Evolutionary conservation across 2,329 filamentous ascomycete species (phyloP).

Genomic region (Penicillium sp.): DNA sequence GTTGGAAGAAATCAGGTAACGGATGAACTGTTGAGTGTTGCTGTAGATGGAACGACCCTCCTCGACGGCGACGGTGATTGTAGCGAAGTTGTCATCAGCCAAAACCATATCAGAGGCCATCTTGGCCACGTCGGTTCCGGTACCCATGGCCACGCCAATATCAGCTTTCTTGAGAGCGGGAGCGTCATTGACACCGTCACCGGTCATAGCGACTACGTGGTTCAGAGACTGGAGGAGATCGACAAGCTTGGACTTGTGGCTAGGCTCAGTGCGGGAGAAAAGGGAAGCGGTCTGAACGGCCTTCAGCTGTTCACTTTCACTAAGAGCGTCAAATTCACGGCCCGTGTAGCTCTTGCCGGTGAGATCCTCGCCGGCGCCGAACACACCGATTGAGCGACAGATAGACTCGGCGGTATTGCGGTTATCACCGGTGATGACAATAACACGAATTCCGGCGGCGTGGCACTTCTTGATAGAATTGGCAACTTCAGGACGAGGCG

Average conservation of each 20-base stretch:
- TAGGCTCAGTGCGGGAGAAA: conserved; percentile 93
- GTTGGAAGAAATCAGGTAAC: conserved; percentile 97
- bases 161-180: conserved; percentile 97
- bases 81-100: conserved; percentile 97
- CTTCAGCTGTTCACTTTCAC: conserved; percentile 72
- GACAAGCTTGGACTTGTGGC: conserved; percentile 95
- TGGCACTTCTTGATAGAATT: conserved; percentile 84
- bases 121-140: conserved; percentile 94
- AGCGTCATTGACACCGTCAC: conserved; percentile 97
- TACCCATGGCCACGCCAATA: conserved; percentile 98
- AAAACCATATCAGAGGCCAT: conserved; percentile 98
- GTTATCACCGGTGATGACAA: conserved; percentile 98
- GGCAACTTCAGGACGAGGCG: conserved; percentile 87
- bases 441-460: conserved; percentile 89
- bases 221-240: conserved; percentile 89
- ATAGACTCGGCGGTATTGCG: conserved; percentile 97
- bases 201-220: conserved; percentile 98
- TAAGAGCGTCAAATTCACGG: conserved; percentile 86
- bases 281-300: conserved; percentile 83
- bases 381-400: conserved; percentile 94
- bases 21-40: conserved; percentile 99
- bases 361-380: conserved; percentile 75
- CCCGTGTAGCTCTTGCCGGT: conserved; percentile 92
- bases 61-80: conserved; percentile 92
- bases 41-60: conserved; percentile 98